These are phyloP conservation scores for Puccinia polysora DNA, from an alignment of 1,284 basidiomycete species.

Conservation along the genomic window DNA sequence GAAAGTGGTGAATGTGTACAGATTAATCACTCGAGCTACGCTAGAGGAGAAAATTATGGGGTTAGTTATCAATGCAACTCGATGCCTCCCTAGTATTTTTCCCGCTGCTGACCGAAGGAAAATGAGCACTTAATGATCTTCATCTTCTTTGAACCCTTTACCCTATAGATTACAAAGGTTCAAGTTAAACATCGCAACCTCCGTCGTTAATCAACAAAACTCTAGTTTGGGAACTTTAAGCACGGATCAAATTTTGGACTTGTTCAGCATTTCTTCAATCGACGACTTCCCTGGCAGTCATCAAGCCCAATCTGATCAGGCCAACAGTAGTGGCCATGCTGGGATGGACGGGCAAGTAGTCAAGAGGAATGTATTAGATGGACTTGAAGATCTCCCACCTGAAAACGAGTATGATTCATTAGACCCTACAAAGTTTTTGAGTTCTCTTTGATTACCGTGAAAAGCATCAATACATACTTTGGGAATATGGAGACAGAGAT, in stretches of 20 bases:
- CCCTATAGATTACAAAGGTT: conserved; percentile 96
- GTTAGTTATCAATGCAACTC: conserved; percentile 62
- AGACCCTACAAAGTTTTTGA: conserved; percentile 78
- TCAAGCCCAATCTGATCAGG: conserved; percentile 57
- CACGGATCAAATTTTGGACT: conserved; percentile 89
- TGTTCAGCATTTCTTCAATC: conserved; percentile 69
- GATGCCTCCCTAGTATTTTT: neutral
- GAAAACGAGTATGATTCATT: conserved; percentile 84
- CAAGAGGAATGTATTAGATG: conserved; percentile 75
- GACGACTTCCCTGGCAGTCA: conserved; percentile 62
- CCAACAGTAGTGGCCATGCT: conserved; percentile 48
- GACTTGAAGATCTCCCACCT: conserved; percentile 77
- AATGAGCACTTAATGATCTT: conserved; percentile 14
- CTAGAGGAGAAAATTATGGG: conserved; percentile 99
- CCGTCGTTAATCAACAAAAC: conserved; percentile 96
- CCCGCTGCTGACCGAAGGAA: conserved; percentile 16
- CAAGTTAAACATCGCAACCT: conserved; percentile 96
- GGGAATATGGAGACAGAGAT: too few relatives aligned
- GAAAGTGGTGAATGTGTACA: conserved; percentile 97
- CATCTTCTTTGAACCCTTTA: conserved; percentile 34
- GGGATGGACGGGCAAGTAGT: conserved; percentile 14
- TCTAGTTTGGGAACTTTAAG: conserved; percentile 89
- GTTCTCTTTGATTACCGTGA: conserved; percentile 49
- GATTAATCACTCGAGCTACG: conserved; percentile 92
- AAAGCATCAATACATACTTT: too few relatives aligned